Conservation (phyloP, 208 protist genomes). For the Tritrichomonas foetus region DNA sequence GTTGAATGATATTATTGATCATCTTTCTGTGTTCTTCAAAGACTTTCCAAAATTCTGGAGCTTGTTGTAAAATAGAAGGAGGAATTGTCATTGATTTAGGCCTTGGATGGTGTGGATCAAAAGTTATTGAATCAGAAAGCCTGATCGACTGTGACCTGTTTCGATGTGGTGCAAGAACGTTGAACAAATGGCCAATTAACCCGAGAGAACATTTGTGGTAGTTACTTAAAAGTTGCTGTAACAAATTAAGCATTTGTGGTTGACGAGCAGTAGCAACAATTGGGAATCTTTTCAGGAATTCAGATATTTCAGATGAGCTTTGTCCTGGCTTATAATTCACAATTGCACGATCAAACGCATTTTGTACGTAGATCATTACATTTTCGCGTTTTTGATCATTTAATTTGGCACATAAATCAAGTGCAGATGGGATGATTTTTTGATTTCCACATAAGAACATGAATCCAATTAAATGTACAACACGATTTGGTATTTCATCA, state of each 20-base stretch:
- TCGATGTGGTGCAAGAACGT: not conserved
- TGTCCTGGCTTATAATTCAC: not conserved
- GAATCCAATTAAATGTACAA: not conserved
- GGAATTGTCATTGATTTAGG: not conserved
- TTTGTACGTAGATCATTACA: not conserved
- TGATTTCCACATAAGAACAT: not conserved
- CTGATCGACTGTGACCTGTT: not conserved
- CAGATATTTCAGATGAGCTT: not conserved
- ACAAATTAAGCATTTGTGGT: not conserved
- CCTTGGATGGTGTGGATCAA: too few relatives aligned
- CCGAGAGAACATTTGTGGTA: not conserved
- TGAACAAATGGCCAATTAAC: not conserved
- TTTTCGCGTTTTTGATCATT: not conserved
- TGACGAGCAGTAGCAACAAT: not conserved
- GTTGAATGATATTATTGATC: not conserved
- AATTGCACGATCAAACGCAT: not conserved
- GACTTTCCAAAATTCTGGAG: not conserved
- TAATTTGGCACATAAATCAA: not conserved
- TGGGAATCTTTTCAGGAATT: not conserved
- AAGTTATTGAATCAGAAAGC: not conserved
- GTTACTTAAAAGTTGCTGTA: not conserved
- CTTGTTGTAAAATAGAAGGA: not conserved
- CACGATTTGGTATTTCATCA: not conserved
- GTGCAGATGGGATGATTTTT: not conserved
- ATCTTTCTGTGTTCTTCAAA: not conserved